Percentiles rank a stretch among this genome's conserved stretches.
phyloP scores from a whole-genome alignment of 2,329 filamentous ascomycete species.

The Penicillium italicum region DNA sequence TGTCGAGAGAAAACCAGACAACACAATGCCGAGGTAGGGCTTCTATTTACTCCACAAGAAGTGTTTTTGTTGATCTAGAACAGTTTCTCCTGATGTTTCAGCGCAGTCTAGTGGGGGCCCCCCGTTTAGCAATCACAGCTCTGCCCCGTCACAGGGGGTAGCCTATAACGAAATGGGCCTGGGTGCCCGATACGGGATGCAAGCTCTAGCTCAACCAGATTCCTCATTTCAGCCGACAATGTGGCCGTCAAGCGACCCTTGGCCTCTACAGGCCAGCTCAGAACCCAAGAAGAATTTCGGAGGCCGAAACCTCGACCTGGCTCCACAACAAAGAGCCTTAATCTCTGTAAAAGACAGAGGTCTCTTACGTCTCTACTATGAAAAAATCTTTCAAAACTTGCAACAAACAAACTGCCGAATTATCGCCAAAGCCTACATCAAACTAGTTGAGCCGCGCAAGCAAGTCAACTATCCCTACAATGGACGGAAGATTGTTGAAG shows the following conservation, averaged over 20 bases:
- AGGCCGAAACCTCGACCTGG: constrained; percentile 18
- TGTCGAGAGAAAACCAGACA: constrained; percentile 22
- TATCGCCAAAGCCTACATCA: constrained; percentile 36
- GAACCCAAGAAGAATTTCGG: constrained; percentile 5
- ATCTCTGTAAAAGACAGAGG: constrained; percentile 25
- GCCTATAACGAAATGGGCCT: not conserved
- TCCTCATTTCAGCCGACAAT: constrained; percentile 4
- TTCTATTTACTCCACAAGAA: not conserved
- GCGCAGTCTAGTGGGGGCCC: constrained; percentile 5
- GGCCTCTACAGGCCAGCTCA: not conserved
- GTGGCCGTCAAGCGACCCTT: constrained; percentile 14
- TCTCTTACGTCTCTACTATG: constrained; percentile 31
- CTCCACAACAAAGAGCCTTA: constrained; percentile 22
- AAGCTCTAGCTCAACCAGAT: not conserved
- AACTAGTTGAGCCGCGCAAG: constrained; percentile 37
- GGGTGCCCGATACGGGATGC: not conserved
- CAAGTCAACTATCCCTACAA: constrained; percentile 39
- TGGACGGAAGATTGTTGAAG: constrained; percentile 33
- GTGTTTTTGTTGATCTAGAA: not conserved
- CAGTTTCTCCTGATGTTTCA: not conserved
- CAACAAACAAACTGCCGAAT: constrained; percentile 38
- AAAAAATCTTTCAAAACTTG: constrained; percentile 33
- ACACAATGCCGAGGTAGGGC: constrained; percentile 20
- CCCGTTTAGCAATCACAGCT: not conserved
- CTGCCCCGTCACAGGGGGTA: constrained; percentile 4